phyloP scores from a whole-genome alignment of 345 rosid species.

The Citrus unshiu region DNA sequence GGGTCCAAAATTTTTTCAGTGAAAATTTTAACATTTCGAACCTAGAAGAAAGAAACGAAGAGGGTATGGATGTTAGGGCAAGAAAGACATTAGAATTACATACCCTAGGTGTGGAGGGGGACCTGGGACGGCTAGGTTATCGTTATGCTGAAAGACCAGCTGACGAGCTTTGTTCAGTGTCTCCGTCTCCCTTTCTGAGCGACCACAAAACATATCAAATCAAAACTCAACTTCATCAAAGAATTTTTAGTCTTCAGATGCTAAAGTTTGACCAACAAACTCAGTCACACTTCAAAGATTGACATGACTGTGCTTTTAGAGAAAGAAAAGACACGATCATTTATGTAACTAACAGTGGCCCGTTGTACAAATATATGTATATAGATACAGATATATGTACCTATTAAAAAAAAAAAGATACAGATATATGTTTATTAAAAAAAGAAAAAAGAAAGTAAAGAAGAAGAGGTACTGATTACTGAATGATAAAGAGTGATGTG shows the following conservation, averaged over 20 bases:
- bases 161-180: constrained; percentile 97
- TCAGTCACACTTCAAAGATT: constrained; percentile 25
- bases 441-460: neutral
- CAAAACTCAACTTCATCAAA: constrained; percentile 19
- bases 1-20: neutral
- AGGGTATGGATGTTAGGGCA: neutral
- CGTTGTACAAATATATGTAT: neutral
- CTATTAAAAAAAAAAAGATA: too few species aligned
- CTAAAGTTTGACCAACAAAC: constrained; percentile 6
- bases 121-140: constrained; percentile 45
- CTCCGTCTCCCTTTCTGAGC: constrained; percentile 95
- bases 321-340: neutral
- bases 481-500: neutral
- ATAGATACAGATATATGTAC: too few species aligned
- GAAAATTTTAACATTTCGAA: neutral
- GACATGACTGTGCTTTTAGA: constrained; percentile 31
- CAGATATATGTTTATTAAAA: too few species aligned
- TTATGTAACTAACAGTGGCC: neutral
- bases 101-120: constrained; percentile 44
- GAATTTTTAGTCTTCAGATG: neutral
- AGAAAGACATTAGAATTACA: neutral
- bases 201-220: constrained; percentile 20
- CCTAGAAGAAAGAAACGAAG: neutral
- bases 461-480: neutral
- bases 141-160: constrained; percentile 75